Conservation (phyloP, 2,329 filamentous ascomycete genomes). For the Sclerotinia nivalis region DNA sequence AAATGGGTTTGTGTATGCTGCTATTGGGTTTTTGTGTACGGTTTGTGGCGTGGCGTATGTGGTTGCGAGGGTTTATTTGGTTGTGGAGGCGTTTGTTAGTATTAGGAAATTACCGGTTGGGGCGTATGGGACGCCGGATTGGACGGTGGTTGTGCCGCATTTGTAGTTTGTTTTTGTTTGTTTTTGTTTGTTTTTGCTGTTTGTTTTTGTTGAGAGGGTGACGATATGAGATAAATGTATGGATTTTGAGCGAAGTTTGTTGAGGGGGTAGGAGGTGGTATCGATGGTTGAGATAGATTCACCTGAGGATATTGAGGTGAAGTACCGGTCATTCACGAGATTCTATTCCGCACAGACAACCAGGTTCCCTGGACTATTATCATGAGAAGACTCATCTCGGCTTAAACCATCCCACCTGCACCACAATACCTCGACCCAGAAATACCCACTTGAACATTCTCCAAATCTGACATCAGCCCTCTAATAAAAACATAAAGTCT, state of each 20-base stretch:
- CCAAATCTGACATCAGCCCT: neutral
- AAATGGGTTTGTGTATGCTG: slow-evolving; percentile 2
- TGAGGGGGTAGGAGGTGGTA: no score
- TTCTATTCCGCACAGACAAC: no score
- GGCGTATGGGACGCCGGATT: slow-evolving; percentile 7
- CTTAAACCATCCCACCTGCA: neutral
- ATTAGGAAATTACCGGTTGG: slow-evolving; percentile 8
- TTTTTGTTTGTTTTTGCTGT: no score
- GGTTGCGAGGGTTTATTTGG: slow-evolving; percentile 16
- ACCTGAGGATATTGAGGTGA: no score
- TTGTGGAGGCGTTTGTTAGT: slow-evolving; percentile 16
- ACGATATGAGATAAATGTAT: no score
- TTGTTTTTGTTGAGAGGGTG: no score
- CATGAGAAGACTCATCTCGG: neutral
- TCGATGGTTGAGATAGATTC: no score
- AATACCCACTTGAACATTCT: neutral
- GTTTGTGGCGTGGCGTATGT: slow-evolving; percentile 15
- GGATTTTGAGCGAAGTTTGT: no score
- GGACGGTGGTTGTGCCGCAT: slow-evolving; percentile 9
- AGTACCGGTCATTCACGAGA: no score
- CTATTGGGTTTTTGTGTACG: slow-evolving; percentile 17
- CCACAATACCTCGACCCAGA: neutral
- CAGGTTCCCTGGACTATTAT: no score
- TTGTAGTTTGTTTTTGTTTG: neutral
- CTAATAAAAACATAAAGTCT: neutral